These are phyloP conservation scores for Diplotaxis tenuifolia DNA, from an alignment of 345 rosid genomes.

Conservation along the genomic window DNA sequence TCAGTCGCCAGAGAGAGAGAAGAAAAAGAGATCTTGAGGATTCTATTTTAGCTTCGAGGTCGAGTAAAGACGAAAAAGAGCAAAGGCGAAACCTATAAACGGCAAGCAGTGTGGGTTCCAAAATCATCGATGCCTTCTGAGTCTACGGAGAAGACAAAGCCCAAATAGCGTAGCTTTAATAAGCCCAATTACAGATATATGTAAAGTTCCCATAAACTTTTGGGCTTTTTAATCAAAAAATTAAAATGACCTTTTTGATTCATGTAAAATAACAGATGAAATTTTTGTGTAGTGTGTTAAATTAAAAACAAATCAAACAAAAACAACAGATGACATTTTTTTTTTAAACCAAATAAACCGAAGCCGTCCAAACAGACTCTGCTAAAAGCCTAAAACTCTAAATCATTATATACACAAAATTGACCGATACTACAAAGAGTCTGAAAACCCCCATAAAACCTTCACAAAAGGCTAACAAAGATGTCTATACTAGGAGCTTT, in stretches of 20 bases:
- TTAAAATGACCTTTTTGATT: not conserved
- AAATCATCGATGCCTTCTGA: not conserved
- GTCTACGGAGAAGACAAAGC: not conserved
- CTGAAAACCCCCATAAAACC: not conserved
- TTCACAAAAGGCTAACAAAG: not conserved
- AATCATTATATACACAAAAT: no score
- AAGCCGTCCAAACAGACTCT: no score
- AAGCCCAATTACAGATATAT: not conserved
- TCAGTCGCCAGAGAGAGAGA: not conserved
- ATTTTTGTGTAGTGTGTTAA: no score
- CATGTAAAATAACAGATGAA: no score
- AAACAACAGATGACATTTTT: no score
- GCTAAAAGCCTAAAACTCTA: no score
- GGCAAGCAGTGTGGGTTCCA: not conserved
- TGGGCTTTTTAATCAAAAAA: not conserved
- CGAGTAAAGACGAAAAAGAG: not conserved
- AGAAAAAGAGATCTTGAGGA: not conserved
- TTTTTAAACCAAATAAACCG: no score
- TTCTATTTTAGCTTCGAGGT: constrained; percentile 1
- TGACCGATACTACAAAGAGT: no score
- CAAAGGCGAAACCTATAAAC: not conserved
- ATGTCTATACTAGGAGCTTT: not conserved
- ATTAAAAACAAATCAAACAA: no score
- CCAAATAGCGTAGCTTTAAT: not conserved
- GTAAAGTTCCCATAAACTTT: not conserved